Conservation (phyloP, 177 flowering plant species). For the Tripterygium wilfordii region DNA sequence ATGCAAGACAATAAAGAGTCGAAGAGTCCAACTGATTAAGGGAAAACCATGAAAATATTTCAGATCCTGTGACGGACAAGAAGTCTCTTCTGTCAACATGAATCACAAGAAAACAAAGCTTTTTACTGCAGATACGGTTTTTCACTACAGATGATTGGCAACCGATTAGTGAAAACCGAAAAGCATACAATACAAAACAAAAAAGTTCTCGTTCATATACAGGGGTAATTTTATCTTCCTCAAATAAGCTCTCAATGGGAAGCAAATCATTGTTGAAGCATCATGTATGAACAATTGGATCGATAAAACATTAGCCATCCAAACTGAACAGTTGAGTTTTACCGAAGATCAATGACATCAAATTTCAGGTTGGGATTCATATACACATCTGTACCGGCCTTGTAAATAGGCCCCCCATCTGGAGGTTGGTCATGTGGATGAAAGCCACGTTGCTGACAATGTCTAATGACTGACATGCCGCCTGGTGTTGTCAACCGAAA, state of each 20-base stretch:
- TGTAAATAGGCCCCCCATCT: slow-evolving; percentile 88
- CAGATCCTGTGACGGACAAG: too few relatives aligned
- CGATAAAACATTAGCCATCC: background rate
- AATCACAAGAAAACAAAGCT: too few relatives aligned
- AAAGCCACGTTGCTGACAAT: slow-evolving; percentile 87
- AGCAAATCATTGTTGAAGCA: background rate
- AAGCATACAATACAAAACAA: too few relatives aligned
- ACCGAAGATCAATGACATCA: slow-evolving; percentile 91
- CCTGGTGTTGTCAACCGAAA: slow-evolving; percentile 87
- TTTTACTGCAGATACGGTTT: too few relatives aligned
- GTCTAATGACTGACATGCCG: slow-evolving; percentile 78
- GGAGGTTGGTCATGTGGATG: slow-evolving; percentile 78
- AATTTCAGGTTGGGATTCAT: slow-evolving; percentile 68
- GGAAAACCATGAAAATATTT: too few relatives aligned
- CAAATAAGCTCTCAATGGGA: background rate
- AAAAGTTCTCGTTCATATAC: background rate
- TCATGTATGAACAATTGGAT: slow-evolving; percentile 11
- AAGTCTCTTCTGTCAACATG: too few relatives aligned
- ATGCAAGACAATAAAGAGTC: too few relatives aligned
- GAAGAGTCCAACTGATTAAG: too few relatives aligned
- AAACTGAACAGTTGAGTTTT: slow-evolving; percentile 12
- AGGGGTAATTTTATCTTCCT: background rate
- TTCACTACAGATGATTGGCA: too few relatives aligned
- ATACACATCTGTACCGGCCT: slow-evolving; percentile 86
- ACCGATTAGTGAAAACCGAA: too few relatives aligned